These are phyloP conservation scores for Murraya paniculata DNA, from an alignment of 345 rosid genomes.

Conservation along the genomic window DNA sequence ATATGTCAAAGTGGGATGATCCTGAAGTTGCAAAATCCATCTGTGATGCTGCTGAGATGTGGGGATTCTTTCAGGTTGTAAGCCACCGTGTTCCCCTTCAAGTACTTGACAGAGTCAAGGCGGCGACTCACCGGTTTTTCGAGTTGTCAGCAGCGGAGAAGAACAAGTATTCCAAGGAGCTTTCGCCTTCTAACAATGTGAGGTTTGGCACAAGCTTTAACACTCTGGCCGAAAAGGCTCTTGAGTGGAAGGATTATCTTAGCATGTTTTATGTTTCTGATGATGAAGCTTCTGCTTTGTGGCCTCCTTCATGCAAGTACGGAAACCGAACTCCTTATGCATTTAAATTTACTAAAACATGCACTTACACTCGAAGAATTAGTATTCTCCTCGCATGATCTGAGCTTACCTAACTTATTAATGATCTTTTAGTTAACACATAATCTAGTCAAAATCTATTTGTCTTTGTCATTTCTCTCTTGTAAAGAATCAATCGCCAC, in stretches of 20 bases:
- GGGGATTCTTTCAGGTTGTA: constrained; percentile 56
- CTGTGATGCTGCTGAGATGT: constrained; percentile 48
- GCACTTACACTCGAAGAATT: too few species aligned
- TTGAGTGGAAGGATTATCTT: constrained; percentile 61
- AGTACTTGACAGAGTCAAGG: constrained; percentile 37
- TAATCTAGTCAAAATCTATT: too few species aligned
- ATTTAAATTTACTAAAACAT: neutral
- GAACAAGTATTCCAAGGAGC: constrained; percentile 37
- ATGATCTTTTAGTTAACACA: too few species aligned
- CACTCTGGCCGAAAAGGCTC: constrained; percentile 43
- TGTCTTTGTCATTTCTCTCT: too few species aligned
- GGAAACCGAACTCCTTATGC: neutral
- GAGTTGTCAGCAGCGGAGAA: constrained; percentile 41
- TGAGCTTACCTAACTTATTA: too few species aligned
- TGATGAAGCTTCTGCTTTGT: constrained; percentile 38
- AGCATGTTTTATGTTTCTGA: constrained; percentile 49
- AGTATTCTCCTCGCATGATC: too few species aligned
- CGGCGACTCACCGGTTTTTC: constrained; percentile 42
- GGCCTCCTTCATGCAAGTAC: constrained; percentile 50
- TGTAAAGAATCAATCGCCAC: too few species aligned
- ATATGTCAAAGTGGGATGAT: constrained; percentile 43
- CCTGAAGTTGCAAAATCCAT: constrained; percentile 31
- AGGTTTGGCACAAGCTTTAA: constrained; percentile 42
- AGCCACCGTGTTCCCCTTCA: constrained; percentile 47
- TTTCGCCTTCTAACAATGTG: constrained; percentile 31